phyloP scores from a whole-genome alignment of 179 eudicot species.

The Sideroxylon spinosum region DNA sequence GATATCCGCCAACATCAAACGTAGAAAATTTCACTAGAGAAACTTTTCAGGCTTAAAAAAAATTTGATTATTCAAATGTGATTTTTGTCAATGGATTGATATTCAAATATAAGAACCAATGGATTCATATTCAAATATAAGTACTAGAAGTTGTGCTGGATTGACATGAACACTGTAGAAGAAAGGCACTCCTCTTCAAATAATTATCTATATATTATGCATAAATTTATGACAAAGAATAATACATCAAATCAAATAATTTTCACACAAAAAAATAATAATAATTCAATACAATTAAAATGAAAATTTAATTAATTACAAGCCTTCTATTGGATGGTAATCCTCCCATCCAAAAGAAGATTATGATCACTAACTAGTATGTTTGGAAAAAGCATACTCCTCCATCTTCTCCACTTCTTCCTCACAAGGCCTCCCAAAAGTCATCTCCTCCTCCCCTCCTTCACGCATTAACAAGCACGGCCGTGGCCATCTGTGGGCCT shows the following conservation, averaged over 20 bases:
- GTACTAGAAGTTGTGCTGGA: too few relatives aligned
- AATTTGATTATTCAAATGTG: background rate
- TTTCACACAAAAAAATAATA: too few relatives aligned
- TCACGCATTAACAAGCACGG: slow-evolving; percentile 36
- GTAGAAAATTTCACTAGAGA: background rate
- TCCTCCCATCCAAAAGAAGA: slow-evolving; percentile 54
- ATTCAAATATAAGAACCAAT: too few relatives aligned
- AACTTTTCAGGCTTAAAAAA: background rate
- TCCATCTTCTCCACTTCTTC: slow-evolving; percentile 37
- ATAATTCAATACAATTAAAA: background rate
- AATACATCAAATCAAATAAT: too few relatives aligned
- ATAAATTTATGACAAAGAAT: too few relatives aligned
- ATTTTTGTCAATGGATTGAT: background rate
- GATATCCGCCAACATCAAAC: background rate
- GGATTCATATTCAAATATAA: too few relatives aligned
- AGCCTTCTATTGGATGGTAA: slow-evolving; percentile 39
- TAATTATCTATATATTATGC: too few relatives aligned
- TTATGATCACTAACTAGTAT: slow-evolving; percentile 53
- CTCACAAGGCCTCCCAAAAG: slow-evolving; percentile 17
- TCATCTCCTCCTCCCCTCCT: slow-evolving; percentile 9
- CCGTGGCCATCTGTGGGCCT: slow-evolving; percentile 24
- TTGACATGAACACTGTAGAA: too few relatives aligned
- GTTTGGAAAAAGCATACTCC: slow-evolving; percentile 43
- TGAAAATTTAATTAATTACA: slow-evolving; percentile 20
- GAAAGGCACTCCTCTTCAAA: too few relatives aligned